These are phyloP conservation scores for Claviceps sp. DNA, from an alignment of 2,329 filamentous ascomycete species.

Conservation along the genomic window DNA sequence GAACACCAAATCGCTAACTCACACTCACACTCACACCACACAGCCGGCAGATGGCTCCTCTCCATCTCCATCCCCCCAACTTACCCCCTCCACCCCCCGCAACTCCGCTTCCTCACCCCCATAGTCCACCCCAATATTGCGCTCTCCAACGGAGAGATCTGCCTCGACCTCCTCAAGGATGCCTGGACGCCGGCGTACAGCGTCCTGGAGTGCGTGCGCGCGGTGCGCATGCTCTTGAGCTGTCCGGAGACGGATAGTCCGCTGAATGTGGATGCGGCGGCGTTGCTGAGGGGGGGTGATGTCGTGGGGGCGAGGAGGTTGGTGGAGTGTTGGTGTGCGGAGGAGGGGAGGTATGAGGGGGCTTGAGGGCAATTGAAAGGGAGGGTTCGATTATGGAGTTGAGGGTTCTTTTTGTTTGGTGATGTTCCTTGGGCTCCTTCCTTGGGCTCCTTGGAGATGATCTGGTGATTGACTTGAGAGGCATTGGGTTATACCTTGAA, in stretches of 20 bases:
- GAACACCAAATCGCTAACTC: background rate
- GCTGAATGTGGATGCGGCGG: constrained; percentile 67
- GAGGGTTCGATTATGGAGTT: constrained; percentile 1
- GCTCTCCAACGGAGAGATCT: constrained; percentile 71
- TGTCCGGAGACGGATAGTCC: constrained; percentile 61
- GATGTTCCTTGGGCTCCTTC: background rate
- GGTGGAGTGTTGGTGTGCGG: constrained; percentile 55
- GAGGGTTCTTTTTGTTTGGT: background rate
- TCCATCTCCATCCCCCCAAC: constrained; percentile 58
- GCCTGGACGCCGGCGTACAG: constrained; percentile 81
- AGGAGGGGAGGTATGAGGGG: constrained; percentile 24
- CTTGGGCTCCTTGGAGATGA: background rate
- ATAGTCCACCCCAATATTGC: constrained; percentile 74
- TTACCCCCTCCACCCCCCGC: constrained; percentile 70
- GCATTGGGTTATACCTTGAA: too few relatives aligned
- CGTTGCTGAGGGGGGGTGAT: constrained; percentile 56
- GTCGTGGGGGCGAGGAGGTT: constrained; percentile 52
- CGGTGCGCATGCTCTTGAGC: constrained; percentile 51
- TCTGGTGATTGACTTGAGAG: too few relatives aligned
- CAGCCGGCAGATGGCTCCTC: constrained; percentile 71
- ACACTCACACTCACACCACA: background rate
- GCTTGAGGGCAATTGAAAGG: constrained; percentile 10
- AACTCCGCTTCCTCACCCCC: constrained; percentile 67
- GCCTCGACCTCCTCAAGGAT: constrained; percentile 70
- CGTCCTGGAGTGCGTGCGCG: constrained; percentile 59